Conservation (phyloP, 1,284 basidiomycete species). For the Spongispora temasekensis region DNA sequence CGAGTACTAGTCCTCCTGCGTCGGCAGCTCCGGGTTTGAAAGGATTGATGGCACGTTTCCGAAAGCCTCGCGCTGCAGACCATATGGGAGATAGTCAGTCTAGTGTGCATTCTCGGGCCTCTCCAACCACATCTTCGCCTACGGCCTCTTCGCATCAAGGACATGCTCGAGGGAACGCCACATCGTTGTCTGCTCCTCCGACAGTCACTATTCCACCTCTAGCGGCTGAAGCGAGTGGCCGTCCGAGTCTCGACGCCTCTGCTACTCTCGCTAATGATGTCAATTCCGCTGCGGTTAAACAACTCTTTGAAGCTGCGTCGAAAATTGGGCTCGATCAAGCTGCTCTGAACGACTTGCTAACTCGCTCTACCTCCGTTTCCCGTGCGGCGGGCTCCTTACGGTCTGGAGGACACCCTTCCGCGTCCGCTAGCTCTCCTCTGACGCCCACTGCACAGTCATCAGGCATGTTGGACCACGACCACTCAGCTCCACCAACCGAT, state of each 20-base stretch:
- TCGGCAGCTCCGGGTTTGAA: conserved; percentile 72
- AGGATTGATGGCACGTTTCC: conserved; percentile 78
- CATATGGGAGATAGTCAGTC: conserved; percentile 33
- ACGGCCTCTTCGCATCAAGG: conserved; percentile 36
- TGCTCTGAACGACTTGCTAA: conserved; percentile 67
- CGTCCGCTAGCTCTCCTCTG: conserved; percentile 12
- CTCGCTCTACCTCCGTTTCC: conserved; percentile 68
- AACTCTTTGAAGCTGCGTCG: conserved; percentile 72
- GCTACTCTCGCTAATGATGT: conserved; percentile 17
- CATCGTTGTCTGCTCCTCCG: conserved; percentile 14
- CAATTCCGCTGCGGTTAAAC: conserved; percentile 51
- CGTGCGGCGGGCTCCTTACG: conserved; percentile 45
- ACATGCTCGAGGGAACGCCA: conserved; percentile 24
- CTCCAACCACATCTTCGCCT: conserved; percentile 33
- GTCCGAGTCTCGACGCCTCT: conserved; percentile 29
- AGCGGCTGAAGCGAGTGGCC: conserved; percentile 18
- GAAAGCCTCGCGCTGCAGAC: conserved; percentile 56
- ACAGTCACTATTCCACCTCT: conserved; percentile 1
- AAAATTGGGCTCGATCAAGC: conserved; percentile 72
- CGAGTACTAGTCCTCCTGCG: conserved; percentile 60
- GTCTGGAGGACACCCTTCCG: conserved; percentile 45
- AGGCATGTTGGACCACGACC: conserved; percentile 23
- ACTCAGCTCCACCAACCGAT: conserved; percentile 32
- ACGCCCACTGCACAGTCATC: conserved; percentile 17
- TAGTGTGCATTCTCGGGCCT: conserved; percentile 33